Percentiles rank a stretch among this genome's conserved stretches.
Evolutionary conservation across 2,329 filamentous ascomycete genomes (phyloP).

Genomic region (Paecilomyces variotii): DNA sequence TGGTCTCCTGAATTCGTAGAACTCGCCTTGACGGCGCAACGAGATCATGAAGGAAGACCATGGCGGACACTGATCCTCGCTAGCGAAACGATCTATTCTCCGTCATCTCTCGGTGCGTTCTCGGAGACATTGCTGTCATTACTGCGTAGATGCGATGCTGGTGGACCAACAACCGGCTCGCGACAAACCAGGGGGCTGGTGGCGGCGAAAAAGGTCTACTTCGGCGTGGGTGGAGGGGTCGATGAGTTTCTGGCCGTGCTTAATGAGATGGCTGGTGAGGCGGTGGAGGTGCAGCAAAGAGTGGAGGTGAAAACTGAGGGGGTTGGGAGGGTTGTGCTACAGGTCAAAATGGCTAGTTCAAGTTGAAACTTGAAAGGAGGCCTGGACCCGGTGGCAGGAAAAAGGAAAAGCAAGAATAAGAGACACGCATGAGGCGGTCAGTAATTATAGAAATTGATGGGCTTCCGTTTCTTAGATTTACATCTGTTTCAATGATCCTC

Average conservation of each 20-base stretch:
- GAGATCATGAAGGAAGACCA: constrained; percentile 1
- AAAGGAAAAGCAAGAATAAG: not conserved
- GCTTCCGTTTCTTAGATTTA: not conserved
- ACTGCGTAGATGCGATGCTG: constrained; percentile 32
- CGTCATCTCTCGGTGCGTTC: constrained; percentile 46
- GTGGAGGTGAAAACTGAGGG: constrained; percentile 34
- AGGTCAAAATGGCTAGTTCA: constrained; percentile 17
- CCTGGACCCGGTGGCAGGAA: not conserved
- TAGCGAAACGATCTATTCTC: constrained; percentile 59
- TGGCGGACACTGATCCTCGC: constrained; percentile 46
- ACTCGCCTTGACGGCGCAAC: constrained; percentile 22
- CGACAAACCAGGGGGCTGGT: constrained; percentile 43
- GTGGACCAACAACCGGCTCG: constrained; percentile 2
- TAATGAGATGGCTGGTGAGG: constrained; percentile 15
- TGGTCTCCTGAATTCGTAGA: constrained; percentile 46
- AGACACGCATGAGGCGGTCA: not conserved
- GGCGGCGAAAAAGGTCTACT: constrained; percentile 59
- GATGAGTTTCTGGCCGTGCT: constrained; percentile 46
- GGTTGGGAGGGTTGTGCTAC: constrained; percentile 37
- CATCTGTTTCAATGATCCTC: not conserved
- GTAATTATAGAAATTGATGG: not conserved
- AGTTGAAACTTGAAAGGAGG: not conserved
- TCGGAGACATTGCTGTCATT: constrained; percentile 46
- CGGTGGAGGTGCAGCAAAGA: constrained; percentile 22
- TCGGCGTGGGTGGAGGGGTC: constrained; percentile 58